Conservation (phyloP, 164 flowering plant genomes). For the Vitis riparia region DNA sequence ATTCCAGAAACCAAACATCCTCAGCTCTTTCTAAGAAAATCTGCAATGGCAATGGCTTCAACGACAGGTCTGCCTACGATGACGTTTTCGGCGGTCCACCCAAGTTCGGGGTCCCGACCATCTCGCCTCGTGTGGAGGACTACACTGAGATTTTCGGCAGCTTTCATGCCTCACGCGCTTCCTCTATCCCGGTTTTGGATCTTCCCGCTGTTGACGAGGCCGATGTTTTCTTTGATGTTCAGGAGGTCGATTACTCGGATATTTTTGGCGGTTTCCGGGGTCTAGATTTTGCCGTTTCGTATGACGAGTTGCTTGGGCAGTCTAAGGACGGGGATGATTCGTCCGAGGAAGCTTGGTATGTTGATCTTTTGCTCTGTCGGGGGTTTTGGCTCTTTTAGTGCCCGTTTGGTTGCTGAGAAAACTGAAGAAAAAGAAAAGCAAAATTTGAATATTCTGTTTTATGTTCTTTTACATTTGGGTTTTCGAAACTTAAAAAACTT, state of each 20-base stretch:
- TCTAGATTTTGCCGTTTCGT: constrained; percentile 36
- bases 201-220: constrained; percentile 42
- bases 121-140: constrained; percentile 74
- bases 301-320: constrained; percentile 35
- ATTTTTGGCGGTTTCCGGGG: constrained; percentile 49
- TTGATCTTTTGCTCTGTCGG: background rate
- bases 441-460: too few relatives aligned
- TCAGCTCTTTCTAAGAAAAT: constrained; percentile 31
- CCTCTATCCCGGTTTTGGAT: constrained; percentile 70
- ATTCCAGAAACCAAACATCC: constrained; percentile 28
- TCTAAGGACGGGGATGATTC: constrained; percentile 27
- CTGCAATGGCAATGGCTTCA: constrained; percentile 24
- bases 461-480: too few relatives aligned
- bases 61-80: constrained; percentile 45
- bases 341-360: constrained; percentile 55
- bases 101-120: constrained; percentile 42
- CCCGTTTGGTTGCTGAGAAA: background rate
- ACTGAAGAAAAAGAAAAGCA: too few relatives aligned
- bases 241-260: constrained; percentile 48
- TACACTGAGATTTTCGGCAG: constrained; percentile 82
- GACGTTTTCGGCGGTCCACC: constrained; percentile 81
- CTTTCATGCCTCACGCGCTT: constrained; percentile 50
- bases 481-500: too few relatives aligned
- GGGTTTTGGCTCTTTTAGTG: background rate
- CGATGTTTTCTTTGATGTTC: constrained; percentile 32